These are phyloP conservation scores for Knoxia roxburghii DNA, from an alignment of 257 asterid species.

Conservation along the genomic window DNA sequence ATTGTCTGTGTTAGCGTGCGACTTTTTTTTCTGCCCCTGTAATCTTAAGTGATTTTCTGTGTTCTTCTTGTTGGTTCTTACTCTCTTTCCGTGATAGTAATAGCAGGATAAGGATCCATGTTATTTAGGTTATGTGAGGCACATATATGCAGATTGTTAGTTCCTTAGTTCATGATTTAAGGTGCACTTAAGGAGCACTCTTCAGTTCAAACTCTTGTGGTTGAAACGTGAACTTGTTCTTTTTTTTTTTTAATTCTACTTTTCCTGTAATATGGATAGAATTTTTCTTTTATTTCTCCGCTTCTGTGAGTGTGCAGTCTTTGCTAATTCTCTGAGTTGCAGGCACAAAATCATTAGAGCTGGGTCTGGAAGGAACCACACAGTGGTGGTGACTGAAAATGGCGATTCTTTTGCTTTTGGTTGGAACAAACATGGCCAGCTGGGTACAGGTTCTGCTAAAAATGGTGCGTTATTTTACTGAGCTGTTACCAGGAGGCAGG, in stretches of 20 bases:
- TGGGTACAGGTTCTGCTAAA: slow-evolving; percentile 77
- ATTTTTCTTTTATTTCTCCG: not conserved
- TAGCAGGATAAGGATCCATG: not conserved
- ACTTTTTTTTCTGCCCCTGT: too few relatives aligned
- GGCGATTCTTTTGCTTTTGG: slow-evolving; percentile 80
- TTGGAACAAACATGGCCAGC: slow-evolving; percentile 95
- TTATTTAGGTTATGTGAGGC: not conserved
- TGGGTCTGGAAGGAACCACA: slow-evolving; percentile 80
- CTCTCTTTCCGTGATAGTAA: not conserved
- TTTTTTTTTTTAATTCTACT: not conserved
- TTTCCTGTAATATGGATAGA: not conserved
- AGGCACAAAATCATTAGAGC: slow-evolving; percentile 73
- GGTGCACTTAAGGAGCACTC: not conserved
- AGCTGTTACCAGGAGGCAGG: not conserved
- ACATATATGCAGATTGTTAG: not conserved
- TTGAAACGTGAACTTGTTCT: not conserved
- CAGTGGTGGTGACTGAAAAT: slow-evolving; percentile 82
- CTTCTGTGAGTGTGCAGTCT: too few relatives aligned
- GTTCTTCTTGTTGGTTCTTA: not conserved
- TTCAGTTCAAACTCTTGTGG: not conserved
- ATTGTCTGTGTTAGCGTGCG: not conserved
- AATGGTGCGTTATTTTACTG: slow-evolving; percentile 45
- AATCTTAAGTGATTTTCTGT: not conserved
- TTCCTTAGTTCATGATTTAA: not conserved
- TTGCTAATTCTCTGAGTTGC: slow-evolving; percentile 11